Conservation (phyloP, 495 filamentous ascomycete genomes). For the Haplographium delicatum region DNA sequence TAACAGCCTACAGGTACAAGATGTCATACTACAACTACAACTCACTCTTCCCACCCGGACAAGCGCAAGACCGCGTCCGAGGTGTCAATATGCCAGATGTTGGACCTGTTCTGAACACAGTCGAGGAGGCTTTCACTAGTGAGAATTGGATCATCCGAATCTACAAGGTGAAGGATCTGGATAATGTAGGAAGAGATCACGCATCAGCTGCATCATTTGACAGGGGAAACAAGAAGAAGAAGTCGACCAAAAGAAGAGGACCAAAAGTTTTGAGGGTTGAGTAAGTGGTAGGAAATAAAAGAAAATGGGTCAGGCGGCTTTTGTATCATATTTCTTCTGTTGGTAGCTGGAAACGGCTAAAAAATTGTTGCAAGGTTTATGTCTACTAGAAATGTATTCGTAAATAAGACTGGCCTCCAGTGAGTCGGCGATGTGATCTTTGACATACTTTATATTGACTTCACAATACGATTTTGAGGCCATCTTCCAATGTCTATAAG, state of each 20-base stretch:
- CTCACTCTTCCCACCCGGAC: slow-evolving; percentile 83
- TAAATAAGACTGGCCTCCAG: slow-evolving; percentile 13
- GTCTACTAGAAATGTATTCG: slow-evolving; percentile 19
- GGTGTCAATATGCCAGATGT: slow-evolving; percentile 73
- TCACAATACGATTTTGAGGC: too few relatives aligned
- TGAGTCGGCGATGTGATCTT: slow-evolving; percentile 5
- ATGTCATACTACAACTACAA: slow-evolving; percentile 99
- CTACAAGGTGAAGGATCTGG: slow-evolving; percentile 98
- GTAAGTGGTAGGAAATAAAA: slow-evolving; percentile 36
- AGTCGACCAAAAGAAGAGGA: slow-evolving; percentile 70
- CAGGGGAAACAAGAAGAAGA: slow-evolving; percentile 91
- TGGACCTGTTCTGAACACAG: slow-evolving; percentile 76
- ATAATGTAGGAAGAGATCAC: slow-evolving; percentile 92
- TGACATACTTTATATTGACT: background rate
- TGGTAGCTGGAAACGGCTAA: slow-evolving; percentile 2
- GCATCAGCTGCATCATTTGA: slow-evolving; percentile 80
- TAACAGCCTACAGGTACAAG: slow-evolving; percentile 78
- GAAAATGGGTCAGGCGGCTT: slow-evolving; percentile 4
- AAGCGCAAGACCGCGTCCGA: slow-evolving; percentile 89
- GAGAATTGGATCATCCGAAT: slow-evolving; percentile 99
- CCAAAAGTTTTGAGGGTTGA: slow-evolving; percentile 79
- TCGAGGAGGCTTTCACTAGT: slow-evolving; percentile 97
- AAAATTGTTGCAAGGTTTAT: slow-evolving; percentile 13
- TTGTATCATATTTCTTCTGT: slow-evolving; percentile 25
- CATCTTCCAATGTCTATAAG: too few relatives aligned